Evolutionary conservation across 2,329 filamentous ascomycete genomes (phyloP).

Genomic region (Metarhizium anisopliae): DNA sequence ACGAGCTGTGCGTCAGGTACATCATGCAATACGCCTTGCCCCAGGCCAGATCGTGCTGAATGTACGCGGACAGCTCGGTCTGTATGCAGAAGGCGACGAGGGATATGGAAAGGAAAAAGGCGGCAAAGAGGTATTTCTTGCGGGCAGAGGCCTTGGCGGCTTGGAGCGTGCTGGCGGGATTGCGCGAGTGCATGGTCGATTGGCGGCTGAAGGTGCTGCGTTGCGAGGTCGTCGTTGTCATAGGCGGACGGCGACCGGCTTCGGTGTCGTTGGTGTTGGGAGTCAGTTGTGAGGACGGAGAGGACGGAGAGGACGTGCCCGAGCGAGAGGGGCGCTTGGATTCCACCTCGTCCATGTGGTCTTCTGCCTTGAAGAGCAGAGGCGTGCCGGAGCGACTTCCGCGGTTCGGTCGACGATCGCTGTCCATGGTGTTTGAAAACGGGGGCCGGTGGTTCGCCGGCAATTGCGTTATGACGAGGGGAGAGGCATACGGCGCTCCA

Average conservation of each 20-base stretch:
- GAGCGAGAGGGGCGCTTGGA: conserved; percentile 13
- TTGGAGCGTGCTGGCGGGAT: conserved; percentile 43
- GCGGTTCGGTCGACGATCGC: conserved; percentile 7
- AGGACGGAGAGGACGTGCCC: conserved; percentile 15
- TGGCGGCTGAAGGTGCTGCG: conserved; percentile 27
- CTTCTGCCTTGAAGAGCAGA: conserved; percentile 12
- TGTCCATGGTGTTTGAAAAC: conserved; percentile 2
- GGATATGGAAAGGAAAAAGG: conserved; percentile 72
- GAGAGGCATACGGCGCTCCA: neutral
- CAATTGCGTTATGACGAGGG: neutral
- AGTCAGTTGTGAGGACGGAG: conserved; percentile 16
- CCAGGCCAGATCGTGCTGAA: conserved; percentile 88
- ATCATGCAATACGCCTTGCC: conserved; percentile 99
- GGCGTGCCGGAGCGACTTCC: conserved; percentile 10
- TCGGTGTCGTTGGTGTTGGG: conserved; percentile 14
- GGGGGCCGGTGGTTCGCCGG: neutral
- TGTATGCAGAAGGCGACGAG: conserved; percentile 85
- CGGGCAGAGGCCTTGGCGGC: conserved; percentile 41
- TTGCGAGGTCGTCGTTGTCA: neutral
- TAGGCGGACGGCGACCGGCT: conserved; percentile 5
- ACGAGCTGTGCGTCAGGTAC: conserved; percentile 93
- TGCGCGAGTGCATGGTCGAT: conserved; percentile 68
- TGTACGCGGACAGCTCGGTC: conserved; percentile 91
- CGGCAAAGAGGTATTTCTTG: conserved; percentile 80
- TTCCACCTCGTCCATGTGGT: conserved; percentile 13